phyloP scores from a whole-genome alignment of 2,329 filamentous ascomycete genomes.

The Scolecobasidium constrictum region DNA sequence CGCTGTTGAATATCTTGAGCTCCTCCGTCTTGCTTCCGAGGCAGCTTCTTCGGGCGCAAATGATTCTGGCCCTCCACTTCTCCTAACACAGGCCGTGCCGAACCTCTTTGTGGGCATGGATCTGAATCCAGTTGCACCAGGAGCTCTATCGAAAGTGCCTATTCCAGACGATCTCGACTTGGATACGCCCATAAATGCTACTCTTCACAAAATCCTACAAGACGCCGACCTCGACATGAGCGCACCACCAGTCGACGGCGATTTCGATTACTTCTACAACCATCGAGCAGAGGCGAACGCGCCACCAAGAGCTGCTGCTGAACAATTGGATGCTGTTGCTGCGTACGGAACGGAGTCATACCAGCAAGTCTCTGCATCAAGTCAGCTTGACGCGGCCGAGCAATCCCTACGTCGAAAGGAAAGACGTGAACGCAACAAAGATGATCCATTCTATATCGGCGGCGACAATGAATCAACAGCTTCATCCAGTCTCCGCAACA shows the following conservation, averaged over 20 bases:
- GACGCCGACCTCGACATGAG: constrained; percentile 30
- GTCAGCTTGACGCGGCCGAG: constrained; percentile 29
- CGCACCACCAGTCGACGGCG: constrained; percentile 23
- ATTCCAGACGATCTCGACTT: constrained; percentile 66
- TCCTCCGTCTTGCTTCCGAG: constrained; percentile 78
- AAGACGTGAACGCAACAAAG: constrained; percentile 68
- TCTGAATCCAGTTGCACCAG: constrained; percentile 77
- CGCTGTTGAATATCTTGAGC: constrained; percentile 82
- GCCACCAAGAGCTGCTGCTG: neutral
- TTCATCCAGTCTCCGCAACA: constrained; percentile 60
- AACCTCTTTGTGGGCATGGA: constrained; percentile 78
- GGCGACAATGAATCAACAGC: constrained; percentile 31
- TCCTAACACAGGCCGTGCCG: constrained; percentile 85
- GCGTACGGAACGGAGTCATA: neutral
- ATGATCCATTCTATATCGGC: constrained; percentile 92
- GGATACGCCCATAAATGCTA: constrained; percentile 69
- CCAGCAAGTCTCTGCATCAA: constrained; percentile 25
- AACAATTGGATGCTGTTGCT: neutral
- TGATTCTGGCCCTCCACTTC: constrained; percentile 65
- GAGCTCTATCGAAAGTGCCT: constrained; percentile 79
- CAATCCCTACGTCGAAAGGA: constrained; percentile 58
- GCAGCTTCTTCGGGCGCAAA: constrained; percentile 61
- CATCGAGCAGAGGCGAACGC: neutral
- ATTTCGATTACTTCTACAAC: constrained; percentile 29
- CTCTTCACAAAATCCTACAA: constrained; percentile 56